These are phyloP conservation scores for Syncephalis plumigaleata DNA, from an alignment of 371 early-diverging fungal species.

Conservation along the genomic window DNA sequence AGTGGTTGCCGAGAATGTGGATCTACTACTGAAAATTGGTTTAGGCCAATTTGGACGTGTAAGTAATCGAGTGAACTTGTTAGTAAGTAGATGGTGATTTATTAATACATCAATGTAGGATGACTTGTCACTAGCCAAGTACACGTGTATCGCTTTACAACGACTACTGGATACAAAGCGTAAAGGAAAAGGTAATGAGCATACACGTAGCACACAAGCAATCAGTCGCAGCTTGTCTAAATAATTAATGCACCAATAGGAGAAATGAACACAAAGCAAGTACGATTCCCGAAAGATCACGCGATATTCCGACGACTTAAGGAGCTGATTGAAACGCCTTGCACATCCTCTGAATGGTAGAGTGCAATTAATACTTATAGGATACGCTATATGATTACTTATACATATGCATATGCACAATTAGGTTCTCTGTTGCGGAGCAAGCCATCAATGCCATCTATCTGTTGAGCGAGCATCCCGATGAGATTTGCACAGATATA, in stretches of 20 bases:
- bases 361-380: too few relatives aligned
- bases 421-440: constrained; percentile 76
- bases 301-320: constrained; percentile 46
- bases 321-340: constrained; percentile 38
- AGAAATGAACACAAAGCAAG: constrained; percentile 17
- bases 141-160: constrained; percentile 83
- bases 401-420: neutral
- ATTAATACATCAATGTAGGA: constrained; percentile 11
- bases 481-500: constrained; percentile 51
- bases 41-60: constrained; percentile 66
- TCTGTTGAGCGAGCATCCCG: constrained; percentile 73
- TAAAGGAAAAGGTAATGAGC: constrained; percentile 10
- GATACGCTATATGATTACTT: too few relatives aligned
- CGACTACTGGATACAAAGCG: constrained; percentile 24
- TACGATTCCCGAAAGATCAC: constrained; percentile 52
- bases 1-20: constrained; percentile 64
- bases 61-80: constrained; percentile 1
- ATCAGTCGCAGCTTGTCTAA: too few relatives aligned
- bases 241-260: too few relatives aligned
- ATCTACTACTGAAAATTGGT: constrained; percentile 65
- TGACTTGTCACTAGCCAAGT: constrained; percentile 63
- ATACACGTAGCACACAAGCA: neutral
- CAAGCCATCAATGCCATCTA: constrained; percentile 86
- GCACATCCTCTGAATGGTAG: constrained; percentile 45
- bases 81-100: neutral